Base-by-base conservation (phyloP, 345 rosid species). In the Citrus inodora region DNA sequence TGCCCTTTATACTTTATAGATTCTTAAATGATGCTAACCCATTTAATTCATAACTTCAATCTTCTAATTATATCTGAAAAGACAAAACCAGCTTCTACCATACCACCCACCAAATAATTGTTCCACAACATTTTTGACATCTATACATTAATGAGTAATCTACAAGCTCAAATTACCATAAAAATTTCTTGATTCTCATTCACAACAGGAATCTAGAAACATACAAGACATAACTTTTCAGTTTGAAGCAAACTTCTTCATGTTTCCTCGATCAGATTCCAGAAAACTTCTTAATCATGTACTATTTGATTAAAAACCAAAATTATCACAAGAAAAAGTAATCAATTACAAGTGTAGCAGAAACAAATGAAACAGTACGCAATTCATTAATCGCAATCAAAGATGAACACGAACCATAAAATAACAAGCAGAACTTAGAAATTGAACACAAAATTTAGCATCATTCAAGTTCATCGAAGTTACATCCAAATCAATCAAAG, bases 401-500 rank as follows among this genome's bases (percentile, higher is more conserved):
- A 22, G 25, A 13, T 28, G 33, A 64, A 30, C 48, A 78, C 10
- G 56, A 63, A 28, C 24, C 21, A 17, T 16, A 25, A 70, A 37
- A 25, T 58, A 17, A 17, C 64, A 32, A 22, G 55, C 28, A 21
- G 4, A 48, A 17, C 13, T 40, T 6, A 55, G 65, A 30, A 48
- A 68, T 32, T 3, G 17, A 51, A 48, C 40, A 28, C 60, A 64
- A 35, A 56, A 62, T 13, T 70, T 9, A 56, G 59, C 30, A 61
- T 16, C 21, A 67, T 62, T 63, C 46, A 24, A 46, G 53, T 66
- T n/a, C 27, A 67, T 69, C 56, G 8, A 22, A 28, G 30, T 25
- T 10, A 25, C 82, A 72, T 59, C 70, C 76, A 61, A 82, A 79
- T 30, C 24, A 62, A 60, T 37, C 58, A 76, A 73, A 58, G 51